Evolutionary conservation across 73 alveolate species (phyloP), one percentile per base, ranked within the genome.

Genomic region (Paramecium bursaria): DNA sequence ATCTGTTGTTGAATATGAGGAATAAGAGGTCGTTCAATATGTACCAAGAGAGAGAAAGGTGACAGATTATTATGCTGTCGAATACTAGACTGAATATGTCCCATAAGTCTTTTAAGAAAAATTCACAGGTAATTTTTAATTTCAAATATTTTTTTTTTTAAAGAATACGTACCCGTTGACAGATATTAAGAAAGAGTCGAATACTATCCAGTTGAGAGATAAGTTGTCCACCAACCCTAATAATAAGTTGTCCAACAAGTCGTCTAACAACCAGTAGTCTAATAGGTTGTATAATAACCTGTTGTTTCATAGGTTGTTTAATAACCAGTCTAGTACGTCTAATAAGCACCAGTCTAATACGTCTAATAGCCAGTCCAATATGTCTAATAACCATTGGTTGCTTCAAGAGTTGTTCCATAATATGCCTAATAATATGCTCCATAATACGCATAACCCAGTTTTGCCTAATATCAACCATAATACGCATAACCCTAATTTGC

Each of bases 51-150:
- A 79, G 46, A 79, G 46, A 29, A 79, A 54, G 30, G 77, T 79
- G 27, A 79, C 89, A 13, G 89, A 79, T 30, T 79, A 79, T 46
- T 79, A 79, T 50, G 89, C 89, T 39, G 89, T 79, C 44, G 89
- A 79, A 79, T 79, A 79, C 47, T 39, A 79, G 19, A 79, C 89
- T 4, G 89, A 79, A 42, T 79, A 79, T 42, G 31, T 79, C 1
- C 89, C 89, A 33, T 73, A 79, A 79, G 89, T 79, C 11, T 79
- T 53, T 50, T 39, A 79, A 54, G 89, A 79, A 27, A 79, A 73
- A 79, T 79, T 53, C 46, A 67, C 82, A 31, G 82, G 82, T 67
- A 67, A 39, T n/a, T n/a, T n/a, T n/a, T 19, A 35, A 67, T 21
- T 39, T 5, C 27, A 17, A 3, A 35, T 19, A 67, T 9, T 17